Percentiles rank a stretch among this genome's conserved stretches.
These are phyloP conservation scores for Chlorella variabilis DNA, from an alignment of 163 green algal genomes.

Conservation along the genomic window DNA sequence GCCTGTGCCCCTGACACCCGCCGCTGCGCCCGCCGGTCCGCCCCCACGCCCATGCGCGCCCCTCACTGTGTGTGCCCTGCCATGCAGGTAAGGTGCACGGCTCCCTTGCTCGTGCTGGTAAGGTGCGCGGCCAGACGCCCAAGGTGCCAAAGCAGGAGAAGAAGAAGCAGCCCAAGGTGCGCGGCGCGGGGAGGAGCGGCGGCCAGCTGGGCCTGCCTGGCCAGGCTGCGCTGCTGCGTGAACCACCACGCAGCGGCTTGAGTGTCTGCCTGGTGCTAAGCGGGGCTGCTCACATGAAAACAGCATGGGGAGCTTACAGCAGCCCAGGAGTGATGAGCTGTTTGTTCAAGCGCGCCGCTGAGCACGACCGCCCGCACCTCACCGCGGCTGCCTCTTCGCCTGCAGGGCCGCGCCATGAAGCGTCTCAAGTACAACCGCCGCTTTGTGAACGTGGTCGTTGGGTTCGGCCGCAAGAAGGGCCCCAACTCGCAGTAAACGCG, in stretches of 20 bases:
- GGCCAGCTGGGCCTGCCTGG: not conserved
- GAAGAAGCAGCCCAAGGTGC: conserved; percentile 83
- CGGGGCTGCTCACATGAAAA: not conserved
- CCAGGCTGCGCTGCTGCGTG: not conserved
- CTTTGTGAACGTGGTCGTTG: conserved; percentile 97
- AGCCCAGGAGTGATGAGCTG: too few relatives aligned
- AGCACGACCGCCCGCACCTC: too few relatives aligned
- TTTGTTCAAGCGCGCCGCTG: too few relatives aligned
- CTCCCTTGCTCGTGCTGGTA: conserved; percentile 99
- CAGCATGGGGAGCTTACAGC: not conserved
- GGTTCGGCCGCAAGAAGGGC: conserved; percentile 85
- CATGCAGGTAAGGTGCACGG: conserved; percentile 97
- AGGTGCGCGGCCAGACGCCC: conserved; percentile 98
- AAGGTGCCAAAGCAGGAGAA: conserved; percentile 99
- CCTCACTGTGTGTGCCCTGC: not conserved
- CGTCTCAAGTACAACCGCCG: conserved; percentile 98
- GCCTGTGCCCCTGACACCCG: too few relatives aligned
- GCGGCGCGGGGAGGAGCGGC: too few relatives aligned
- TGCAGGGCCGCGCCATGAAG: conserved; percentile 91
- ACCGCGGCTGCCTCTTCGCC: not conserved
- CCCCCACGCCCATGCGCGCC: not conserved
- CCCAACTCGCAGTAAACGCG: conserved; percentile 42
- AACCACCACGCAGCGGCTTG: too few relatives aligned
- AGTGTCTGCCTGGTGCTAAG: not conserved
- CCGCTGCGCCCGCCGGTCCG: not conserved